Base-by-base conservation (phyloP, 371 early-diverging fungal genomes). In the Mortierella sp. region DNA sequence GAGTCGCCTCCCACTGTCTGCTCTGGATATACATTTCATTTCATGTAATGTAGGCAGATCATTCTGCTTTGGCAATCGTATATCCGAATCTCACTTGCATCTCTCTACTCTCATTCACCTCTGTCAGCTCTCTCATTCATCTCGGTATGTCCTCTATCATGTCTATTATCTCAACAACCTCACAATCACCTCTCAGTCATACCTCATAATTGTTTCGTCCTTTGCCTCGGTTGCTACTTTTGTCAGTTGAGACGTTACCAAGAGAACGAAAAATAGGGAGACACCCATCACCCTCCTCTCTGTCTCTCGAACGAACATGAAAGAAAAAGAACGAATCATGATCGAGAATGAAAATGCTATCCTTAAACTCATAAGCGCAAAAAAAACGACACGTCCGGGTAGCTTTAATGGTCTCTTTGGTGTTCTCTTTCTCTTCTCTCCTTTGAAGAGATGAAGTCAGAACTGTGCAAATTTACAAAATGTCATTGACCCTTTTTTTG, bases 371-470 rank as follows among this genome's bases (percentile, higher is more conserved):
- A 34, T 68, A 38, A 11, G 44, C 21, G 38, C 11, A 68, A 21
- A 24, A 68, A 9, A 13, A 28, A 58, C 5, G 58, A 58, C 58
- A 50, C 50, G 50, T 50, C 50, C 14, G 13, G 58, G 13, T 28
- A 68, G 55, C 55, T 24, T n/a, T 21, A 55, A n/a, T 0, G 19
- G 24, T 55, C 7, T 5, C 55, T 8, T 24, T 24, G 16, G 16
- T 47, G 47, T 47, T 50, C 50, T 50, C 50, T 50, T 16, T 50
- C 50, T 50, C 50, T 16, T 50, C 50, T 16, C 50, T 50, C 16
- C 10, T 50, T 50, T 13, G 14, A 63, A 34, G n/a, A 34, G 68
- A 68, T 68, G 68, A 68, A 68, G 68, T 68, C 68, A 65, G 65
- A 65, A 65, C 65, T 21, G 38, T 38, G 65, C 65, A 34, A 72